These are phyloP conservation scores for Tetrahymena malaccensis DNA, from an alignment of 73 alveolate genomes.

Conservation along the genomic window DNA sequence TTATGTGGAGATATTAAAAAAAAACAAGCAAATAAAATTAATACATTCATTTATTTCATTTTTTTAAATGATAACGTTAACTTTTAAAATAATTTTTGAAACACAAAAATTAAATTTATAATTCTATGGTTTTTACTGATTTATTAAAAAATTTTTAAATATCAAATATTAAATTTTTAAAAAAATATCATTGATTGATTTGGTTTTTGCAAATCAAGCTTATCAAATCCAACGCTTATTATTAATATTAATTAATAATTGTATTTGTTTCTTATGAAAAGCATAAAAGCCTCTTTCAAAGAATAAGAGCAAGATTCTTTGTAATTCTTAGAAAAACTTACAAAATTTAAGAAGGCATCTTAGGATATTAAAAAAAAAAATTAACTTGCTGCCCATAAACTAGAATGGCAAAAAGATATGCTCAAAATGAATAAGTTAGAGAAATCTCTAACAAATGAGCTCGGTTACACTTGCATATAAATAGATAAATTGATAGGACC, in stretches of 20 bases:
- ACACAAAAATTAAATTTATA: too few species aligned
- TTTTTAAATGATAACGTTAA: too few species aligned
- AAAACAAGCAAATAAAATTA: too few species aligned
- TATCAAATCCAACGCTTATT: neutral
- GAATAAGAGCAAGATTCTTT: neutral
- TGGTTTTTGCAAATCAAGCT: neutral
- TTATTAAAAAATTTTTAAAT: too few species aligned
- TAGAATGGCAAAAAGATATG: neutral
- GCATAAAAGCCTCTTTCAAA: neutral
- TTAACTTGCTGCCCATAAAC: neutral
- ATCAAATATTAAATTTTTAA: too few species aligned
- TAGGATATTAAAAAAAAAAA: neutral
- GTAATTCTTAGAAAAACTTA: neutral
- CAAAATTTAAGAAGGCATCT: neutral
- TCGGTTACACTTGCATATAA: neutral
- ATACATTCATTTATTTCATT: too few species aligned
- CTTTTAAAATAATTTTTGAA: too few species aligned
- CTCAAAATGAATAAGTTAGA: neutral
- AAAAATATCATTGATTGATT: too few species aligned
- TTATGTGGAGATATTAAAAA: too few species aligned
- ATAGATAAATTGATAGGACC: neutral
- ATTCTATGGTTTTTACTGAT: too few species aligned
- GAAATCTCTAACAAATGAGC: neutral
- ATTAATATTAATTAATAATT: neutral
- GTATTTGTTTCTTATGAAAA: neutral